Percentiles rank a stretch among this genome's conserved stretches.
Evolutionary conservation across 1,284 basidiomycete genomes (phyloP).

Genomic region (Lentinus polychrous): DNA sequence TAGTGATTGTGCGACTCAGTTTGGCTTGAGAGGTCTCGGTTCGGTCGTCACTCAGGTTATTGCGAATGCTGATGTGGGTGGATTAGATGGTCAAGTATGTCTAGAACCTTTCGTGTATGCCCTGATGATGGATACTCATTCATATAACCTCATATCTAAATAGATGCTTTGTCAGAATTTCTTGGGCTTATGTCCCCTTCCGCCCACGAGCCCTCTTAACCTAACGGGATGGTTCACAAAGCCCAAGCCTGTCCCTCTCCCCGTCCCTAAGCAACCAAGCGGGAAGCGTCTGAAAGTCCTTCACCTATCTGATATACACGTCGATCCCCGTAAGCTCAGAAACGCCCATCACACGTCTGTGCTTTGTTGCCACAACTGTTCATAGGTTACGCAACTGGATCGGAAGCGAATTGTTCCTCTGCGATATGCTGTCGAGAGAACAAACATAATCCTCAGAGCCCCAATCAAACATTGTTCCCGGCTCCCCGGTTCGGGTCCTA

Average conservation of each 20-base stretch:
- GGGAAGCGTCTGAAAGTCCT: slow-evolving; percentile 66
- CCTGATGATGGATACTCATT: neutral
- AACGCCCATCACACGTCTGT: neutral
- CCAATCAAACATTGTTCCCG: slow-evolving; percentile 41
- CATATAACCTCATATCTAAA: slow-evolving; percentile 3
- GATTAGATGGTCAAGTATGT: slow-evolving; percentile 61
- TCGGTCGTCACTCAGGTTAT: slow-evolving; percentile 61
- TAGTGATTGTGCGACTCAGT: slow-evolving; percentile 42
- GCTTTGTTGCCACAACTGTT: neutral
- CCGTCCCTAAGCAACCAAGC: slow-evolving; percentile 44
- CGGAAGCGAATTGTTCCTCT: slow-evolving; percentile 71
- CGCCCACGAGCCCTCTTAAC: slow-evolving; percentile 45
- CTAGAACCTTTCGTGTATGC: slow-evolving; percentile 2
- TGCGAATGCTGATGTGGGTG: slow-evolving; percentile 58
- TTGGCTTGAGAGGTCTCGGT: slow-evolving; percentile 44
- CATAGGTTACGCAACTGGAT: slow-evolving; percentile 60
- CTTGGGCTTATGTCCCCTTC: slow-evolving; percentile 41
- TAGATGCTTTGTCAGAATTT: slow-evolving; percentile 54
- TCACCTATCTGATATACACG: slow-evolving; percentile 73
- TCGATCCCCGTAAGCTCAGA: slow-evolving; percentile 60
- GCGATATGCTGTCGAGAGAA: slow-evolving; percentile 67
- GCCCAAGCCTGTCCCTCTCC: slow-evolving; percentile 64
- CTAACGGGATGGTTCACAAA: slow-evolving; percentile 53
- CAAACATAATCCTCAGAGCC: slow-evolving; percentile 44
- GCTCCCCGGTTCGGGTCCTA: slow-evolving; percentile 67